Percentiles rank a stretch among this genome's conserved stretches.
Conservation (phyloP, 2,329 filamentous ascomycete genomes). For the Diaporthe nobilis region DNA sequence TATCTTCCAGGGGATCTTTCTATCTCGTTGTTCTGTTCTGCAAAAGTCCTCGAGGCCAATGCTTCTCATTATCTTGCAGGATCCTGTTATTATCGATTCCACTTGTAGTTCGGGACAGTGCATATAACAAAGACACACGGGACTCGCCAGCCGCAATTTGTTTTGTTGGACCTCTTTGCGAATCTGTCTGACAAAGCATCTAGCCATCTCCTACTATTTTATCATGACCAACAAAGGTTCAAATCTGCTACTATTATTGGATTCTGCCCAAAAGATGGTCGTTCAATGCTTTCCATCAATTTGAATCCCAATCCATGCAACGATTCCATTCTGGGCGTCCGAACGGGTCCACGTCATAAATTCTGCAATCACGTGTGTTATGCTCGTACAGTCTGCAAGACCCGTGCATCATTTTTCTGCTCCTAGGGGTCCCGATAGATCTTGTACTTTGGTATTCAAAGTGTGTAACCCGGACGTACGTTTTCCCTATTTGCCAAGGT, state of each 20-base stretch:
- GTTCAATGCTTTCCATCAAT: neutral
- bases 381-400: neutral
- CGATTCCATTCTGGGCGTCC: neutral
- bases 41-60: neutral
- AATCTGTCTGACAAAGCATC: too few relatives aligned
- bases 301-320: neutral
- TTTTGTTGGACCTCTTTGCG: too few relatives aligned
- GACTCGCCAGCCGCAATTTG: too few relatives aligned
- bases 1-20: neutral
- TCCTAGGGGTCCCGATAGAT: slow-evolving; percentile 8
- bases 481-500: neutral
- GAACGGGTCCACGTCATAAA: neutral
- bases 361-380: neutral
- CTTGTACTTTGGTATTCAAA: slow-evolving; percentile 2
- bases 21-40: neutral
- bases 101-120: neutral
- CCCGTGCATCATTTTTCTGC: neutral
- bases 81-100: neutral
- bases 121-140: neutral
- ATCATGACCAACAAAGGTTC: too few relatives aligned
- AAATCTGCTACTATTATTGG: too few relatives aligned
- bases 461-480: neutral
- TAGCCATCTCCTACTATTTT: too few relatives aligned
- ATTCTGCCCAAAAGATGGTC: too few relatives aligned
- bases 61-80: neutral